Percentiles rank a stretch among this genome's conserved stretches.
phyloP scores from a whole-genome alignment of 2,329 filamentous ascomycete species.

The Diaporthe citriasiana region DNA sequence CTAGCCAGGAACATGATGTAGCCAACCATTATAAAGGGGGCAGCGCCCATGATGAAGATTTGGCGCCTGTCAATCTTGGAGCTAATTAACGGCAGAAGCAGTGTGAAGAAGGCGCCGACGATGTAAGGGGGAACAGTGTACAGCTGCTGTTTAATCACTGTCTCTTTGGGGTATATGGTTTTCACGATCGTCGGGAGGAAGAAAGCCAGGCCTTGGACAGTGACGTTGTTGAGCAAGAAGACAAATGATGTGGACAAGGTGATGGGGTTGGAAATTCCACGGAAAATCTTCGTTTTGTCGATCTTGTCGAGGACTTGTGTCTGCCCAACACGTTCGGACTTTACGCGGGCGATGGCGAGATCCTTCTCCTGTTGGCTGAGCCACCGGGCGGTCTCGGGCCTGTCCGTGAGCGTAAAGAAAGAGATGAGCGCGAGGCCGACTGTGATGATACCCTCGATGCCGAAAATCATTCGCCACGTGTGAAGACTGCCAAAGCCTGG shows the following conservation, averaged over 20 bases:
- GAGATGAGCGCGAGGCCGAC: slow-evolving; percentile 68
- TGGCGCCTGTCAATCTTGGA: slow-evolving; percentile 72
- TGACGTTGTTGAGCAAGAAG: slow-evolving; percentile 77
- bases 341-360: slow-evolving; percentile 75
- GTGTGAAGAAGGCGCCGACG: slow-evolving; percentile 76
- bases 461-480: slow-evolving; percentile 78
- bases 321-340: slow-evolving; percentile 75
- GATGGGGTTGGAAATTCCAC: slow-evolving; percentile 75
- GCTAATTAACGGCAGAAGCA: slow-evolving; percentile 72
- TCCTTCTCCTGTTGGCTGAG: slow-evolving; percentile 75
- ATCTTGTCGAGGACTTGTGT: slow-evolving; percentile 75
- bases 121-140: slow-evolving; percentile 79
- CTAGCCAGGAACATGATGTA: slow-evolving; percentile 79
- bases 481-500: slow-evolving; percentile 68
- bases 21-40: slow-evolving; percentile 76
- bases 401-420: slow-evolving; percentile 77
- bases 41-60: slow-evolving; percentile 71
- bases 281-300: slow-evolving; percentile 69
- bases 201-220: slow-evolving; percentile 78
- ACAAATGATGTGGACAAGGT: slow-evolving; percentile 69
- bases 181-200: slow-evolving; percentile 78
- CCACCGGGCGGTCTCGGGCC: slow-evolving; percentile 77
- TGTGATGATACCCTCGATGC: slow-evolving; percentile 75
- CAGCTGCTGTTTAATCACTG: slow-evolving; percentile 75
- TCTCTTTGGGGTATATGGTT: slow-evolving; percentile 73